These are phyloP conservation scores for Exidia glandulosa DNA, from an alignment of 768 basidiomycete species.

Conservation along the genomic window DNA sequence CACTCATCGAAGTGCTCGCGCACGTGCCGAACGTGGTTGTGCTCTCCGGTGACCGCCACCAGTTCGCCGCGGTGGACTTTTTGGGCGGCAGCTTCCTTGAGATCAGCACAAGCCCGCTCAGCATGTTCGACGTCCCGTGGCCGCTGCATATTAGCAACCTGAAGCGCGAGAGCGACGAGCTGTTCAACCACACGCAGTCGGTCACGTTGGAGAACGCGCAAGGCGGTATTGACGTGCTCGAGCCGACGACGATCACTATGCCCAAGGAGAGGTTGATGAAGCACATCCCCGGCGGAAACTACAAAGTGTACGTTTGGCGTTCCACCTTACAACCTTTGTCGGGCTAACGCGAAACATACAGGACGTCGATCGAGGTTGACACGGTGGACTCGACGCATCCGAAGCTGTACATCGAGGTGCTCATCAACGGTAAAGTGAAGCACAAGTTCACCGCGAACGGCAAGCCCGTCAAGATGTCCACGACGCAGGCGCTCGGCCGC, in stretches of 20 bases:
- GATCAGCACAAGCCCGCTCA: conserved; percentile 59
- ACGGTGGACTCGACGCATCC: conserved; percentile 43
- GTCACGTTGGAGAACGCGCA: conserved; percentile 19
- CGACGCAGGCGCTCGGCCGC: conserved; percentile 34
- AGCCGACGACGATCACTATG: conserved; percentile 20
- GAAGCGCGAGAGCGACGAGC: conserved; percentile 1
- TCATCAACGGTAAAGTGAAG: conserved; percentile 49
- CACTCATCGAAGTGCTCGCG: conserved; percentile 45
- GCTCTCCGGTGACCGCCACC: conserved; percentile 66
- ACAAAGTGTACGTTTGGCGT: conserved; percentile 41
- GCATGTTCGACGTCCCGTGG: conserved; percentile 54
- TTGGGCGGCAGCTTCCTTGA: conserved; percentile 39
- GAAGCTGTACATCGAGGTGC: conserved; percentile 41
- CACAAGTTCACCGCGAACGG: conserved; percentile 38
- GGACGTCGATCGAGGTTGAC: conserved; percentile 63
- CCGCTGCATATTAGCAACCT: not conserved
- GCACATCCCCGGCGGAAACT: conserved; percentile 54
- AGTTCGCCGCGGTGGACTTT: conserved; percentile 65
- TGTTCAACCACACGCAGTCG: conserved; percentile 24
- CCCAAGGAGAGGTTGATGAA: conserved; percentile 45
- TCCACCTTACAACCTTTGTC: not conserved
- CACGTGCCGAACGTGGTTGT: conserved; percentile 61
- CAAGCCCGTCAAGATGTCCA: conserved; percentile 31
- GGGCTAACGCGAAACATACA: conserved; percentile 14
- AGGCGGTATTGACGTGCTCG: conserved; percentile 12